Evolutionary conservation across 495 filamentous ascomycete species (phyloP), one percentile per base, ranked within the genome.

Genomic region (Penicillium longicatenatum): DNA sequence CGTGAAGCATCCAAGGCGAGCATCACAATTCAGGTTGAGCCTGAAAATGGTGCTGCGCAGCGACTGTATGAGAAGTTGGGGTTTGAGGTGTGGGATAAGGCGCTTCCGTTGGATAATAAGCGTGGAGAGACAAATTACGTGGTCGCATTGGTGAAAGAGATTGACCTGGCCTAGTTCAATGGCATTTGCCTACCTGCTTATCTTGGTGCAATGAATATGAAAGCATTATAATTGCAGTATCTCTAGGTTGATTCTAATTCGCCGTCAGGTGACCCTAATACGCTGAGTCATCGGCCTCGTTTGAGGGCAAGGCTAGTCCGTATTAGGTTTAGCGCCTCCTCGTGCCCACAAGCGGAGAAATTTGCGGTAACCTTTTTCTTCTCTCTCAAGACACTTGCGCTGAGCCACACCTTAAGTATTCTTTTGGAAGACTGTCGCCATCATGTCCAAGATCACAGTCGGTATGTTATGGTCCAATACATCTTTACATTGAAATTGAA

Each of bases 391-490:
- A 70, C 66, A 69, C 75, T 69, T 74, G 74, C 78, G 77, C 72
- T 78, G 86, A 84, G 86, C 86, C 86, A 81, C 82, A 88, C 86
- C 86, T 85, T 81, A 86, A 85, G 84, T 83, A 81, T 77, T 76
- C 78, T 81, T 80, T 77, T 80, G 79, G 79, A 82, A 83, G 80
- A 82, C 79, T 81, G 79, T 80, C 72, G 70, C 68, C 73, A 89
- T 76, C 69, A 91, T 91, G 88, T 90, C 88, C 42, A 91, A 91
- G 80, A 91, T 91, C 79, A 88, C 88, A 87, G 88, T 91, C 87
- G 88, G 87, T 90, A 81, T 54, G 86, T 83, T 61, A 24, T 58
- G 21, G 35, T 44, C 37, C 10, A 24, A 41, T n/a, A 39, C 30
- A 43, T 19, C 24, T 43, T 20, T 10, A 22, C 39, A n/a, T 45